phyloP scores from a whole-genome alignment of 768 basidiomycete species.

The Boletus subcaerulescens region DNA sequence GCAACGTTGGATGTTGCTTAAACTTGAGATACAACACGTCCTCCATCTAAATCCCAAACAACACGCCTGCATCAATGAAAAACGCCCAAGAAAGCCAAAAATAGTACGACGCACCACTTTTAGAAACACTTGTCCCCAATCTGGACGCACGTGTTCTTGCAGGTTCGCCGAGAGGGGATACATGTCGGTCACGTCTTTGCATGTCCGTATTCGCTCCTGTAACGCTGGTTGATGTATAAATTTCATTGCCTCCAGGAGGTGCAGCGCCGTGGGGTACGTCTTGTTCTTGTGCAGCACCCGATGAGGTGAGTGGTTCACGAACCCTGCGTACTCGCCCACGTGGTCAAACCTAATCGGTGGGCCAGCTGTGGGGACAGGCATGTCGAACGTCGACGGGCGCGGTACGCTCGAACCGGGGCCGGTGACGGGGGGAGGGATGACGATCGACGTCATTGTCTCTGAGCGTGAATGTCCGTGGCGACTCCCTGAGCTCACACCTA shows the following conservation, averaged over 20 bases:
- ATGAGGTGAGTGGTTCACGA: slow-evolving; percentile 68
- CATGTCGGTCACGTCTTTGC: slow-evolving; percentile 39
- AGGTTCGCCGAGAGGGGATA: slow-evolving; percentile 32
- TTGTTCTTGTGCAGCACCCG: slow-evolving; percentile 52
- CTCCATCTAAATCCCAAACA: slow-evolving; percentile 45
- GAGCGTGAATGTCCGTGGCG: slow-evolving; percentile 14
- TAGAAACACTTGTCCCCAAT: slow-evolving; percentile 57
- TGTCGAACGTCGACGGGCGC: not conserved
- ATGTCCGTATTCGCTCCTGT: slow-evolving; percentile 53
- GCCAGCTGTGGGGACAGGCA: slow-evolving; percentile 17
- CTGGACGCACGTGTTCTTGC: slow-evolving; percentile 41
- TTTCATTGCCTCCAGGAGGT: slow-evolving; percentile 75
- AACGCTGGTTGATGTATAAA: slow-evolving; percentile 53
- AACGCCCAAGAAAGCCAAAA: not conserved
- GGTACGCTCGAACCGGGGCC: not conserved
- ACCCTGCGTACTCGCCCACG: slow-evolving; percentile 39
- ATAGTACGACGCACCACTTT: slow-evolving; percentile 41
- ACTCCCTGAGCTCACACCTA: slow-evolving; percentile 7
- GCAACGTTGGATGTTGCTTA: slow-evolving; percentile 62
- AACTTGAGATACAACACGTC: slow-evolving; percentile 68
- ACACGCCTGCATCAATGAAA: not conserved
- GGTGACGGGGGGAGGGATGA: slow-evolving; percentile 18
- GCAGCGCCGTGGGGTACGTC: slow-evolving; percentile 66
- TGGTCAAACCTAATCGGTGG: slow-evolving; percentile 43
- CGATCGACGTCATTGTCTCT: slow-evolving; percentile 20